A percentile compares a stretch with the other conserved stretches of the same genome.
These are phyloP conservation scores for Teunomyces tritomae DNA, from an alignment of 805 yeast species.

Conservation along the genomic window DNA sequence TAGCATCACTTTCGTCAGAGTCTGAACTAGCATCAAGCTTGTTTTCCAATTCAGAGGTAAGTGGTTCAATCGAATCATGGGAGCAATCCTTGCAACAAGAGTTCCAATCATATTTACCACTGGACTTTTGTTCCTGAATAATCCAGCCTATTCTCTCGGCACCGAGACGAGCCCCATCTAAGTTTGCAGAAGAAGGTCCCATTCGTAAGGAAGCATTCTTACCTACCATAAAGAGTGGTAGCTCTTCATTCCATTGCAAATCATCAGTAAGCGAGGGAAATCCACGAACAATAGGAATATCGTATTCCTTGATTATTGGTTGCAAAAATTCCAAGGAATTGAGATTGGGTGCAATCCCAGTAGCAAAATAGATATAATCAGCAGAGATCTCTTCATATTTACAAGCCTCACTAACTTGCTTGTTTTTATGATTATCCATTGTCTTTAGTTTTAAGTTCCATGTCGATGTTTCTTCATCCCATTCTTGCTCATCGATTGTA, in stretches of 20 bases:
- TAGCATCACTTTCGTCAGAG: background rate
- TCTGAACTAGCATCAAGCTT: conserved; percentile 4
- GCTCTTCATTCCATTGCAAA: conserved; percentile 37
- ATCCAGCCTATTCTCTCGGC: conserved; percentile 47
- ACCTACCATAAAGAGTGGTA: conserved; percentile 43
- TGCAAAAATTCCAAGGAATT: conserved; percentile 27
- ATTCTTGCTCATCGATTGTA: conserved; percentile 21
- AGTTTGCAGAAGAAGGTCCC: conserved; percentile 47
- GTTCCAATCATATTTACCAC: conserved; percentile 10
- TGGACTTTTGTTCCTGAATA: conserved; percentile 17
- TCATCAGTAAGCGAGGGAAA: conserved; percentile 45
- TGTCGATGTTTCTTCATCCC: conserved; percentile 19
- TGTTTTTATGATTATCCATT: conserved; percentile 4
- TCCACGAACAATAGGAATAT: conserved; percentile 34
- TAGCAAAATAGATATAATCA: conserved; percentile 42
- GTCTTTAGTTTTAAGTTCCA: conserved; percentile 23
- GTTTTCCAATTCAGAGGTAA: background rate
- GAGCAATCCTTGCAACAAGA: conserved; percentile 6
- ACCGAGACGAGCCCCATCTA: conserved; percentile 46
- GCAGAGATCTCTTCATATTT: conserved; percentile 8
- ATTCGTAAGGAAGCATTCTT: conserved; percentile 41
- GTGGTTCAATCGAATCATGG: background rate
- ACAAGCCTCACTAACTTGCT: conserved; percentile 4
- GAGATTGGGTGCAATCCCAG: conserved; percentile 37
- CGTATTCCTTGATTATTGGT: conserved; percentile 21